Percentiles rank a stretch among this genome's conserved stretches.
Evolutionary conservation across 192 early-diverging fungal species (phyloP).

Genomic region (Coemansia sp.): DNA sequence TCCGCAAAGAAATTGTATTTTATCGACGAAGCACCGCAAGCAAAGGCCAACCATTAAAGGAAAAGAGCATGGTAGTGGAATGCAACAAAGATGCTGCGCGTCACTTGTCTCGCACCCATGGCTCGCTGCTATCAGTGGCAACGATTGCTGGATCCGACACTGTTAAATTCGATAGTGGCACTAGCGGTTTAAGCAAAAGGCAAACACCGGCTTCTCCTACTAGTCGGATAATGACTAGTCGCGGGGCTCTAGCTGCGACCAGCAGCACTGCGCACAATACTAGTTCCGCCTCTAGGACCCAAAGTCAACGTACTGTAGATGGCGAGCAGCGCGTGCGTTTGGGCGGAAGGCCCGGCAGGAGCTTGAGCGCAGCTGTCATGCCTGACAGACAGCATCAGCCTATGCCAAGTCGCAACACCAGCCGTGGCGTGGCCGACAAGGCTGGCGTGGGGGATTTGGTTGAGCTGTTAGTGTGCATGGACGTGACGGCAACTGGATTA

Average conservation of each 20-base stretch:
- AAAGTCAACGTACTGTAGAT: neutral
- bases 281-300: neutral
- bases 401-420: neutral
- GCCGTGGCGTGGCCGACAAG: neutral
- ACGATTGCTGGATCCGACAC: neutral
- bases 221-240: neutral
- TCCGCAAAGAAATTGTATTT: constrained; percentile 13
- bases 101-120: too few species aligned
- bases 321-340: neutral
- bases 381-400: neutral
- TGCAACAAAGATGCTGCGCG: neutral
- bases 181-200: neutral
- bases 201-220: neutral
- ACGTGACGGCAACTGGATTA: neutral
- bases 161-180: neutral
- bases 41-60: neutral
- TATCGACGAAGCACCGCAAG: constrained; percentile 3
- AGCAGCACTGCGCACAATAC: neutral
- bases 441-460: constrained; percentile 1
- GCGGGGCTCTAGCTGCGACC: neutral
- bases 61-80: neutral
- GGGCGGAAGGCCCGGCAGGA: neutral
- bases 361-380: neutral
- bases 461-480: neutral
- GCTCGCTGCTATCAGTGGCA: too few species aligned